A percentile compares a stretch with the other conserved stretches of the same genome.
These are phyloP conservation scores for Hypomyces perniciosus DNA, from an alignment of 2,329 filamentous ascomycete genomes.

Conservation along the genomic window DNA sequence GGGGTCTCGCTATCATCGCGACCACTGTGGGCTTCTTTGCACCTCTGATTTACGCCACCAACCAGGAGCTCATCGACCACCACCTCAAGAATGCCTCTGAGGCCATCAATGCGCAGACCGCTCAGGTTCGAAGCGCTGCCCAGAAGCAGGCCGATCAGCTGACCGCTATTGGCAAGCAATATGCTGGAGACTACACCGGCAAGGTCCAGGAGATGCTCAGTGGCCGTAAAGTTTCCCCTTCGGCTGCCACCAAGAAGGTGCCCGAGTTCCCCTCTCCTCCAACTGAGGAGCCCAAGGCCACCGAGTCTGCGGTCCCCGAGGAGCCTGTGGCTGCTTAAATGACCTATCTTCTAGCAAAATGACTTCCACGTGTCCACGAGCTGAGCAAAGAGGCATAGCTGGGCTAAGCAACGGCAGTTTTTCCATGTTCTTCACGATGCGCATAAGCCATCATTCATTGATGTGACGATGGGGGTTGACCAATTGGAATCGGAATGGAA, in stretches of 20 bases:
- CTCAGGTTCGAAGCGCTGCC: conserved; percentile 55
- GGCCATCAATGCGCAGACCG: conserved; percentile 55
- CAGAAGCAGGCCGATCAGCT: conserved; percentile 59
- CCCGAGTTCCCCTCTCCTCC: conserved; percentile 32
- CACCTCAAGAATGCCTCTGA: conserved; percentile 54
- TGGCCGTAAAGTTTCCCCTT: conserved; percentile 39
- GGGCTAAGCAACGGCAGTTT: conserved; percentile 22
- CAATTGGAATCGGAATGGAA: conserved; percentile 22
- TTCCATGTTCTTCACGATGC: conserved; percentile 23
- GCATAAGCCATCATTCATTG: conserved; percentile 16
- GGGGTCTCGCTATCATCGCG: conserved; percentile 58
- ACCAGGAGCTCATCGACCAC: conserved; percentile 63
- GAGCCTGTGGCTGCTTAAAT: conserved; percentile 27
- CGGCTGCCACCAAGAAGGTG: conserved; percentile 32
- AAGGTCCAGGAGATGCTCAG: conserved; percentile 62
- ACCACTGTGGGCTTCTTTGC: conserved; percentile 55
- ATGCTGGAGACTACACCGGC: conserved; percentile 60
- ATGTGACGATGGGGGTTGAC: conserved; percentile 20
- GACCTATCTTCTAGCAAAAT: conserved; percentile 13
- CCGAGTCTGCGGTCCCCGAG: conserved; percentile 21
- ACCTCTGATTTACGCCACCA: conserved; percentile 59
- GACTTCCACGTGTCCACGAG: conserved; percentile 23
- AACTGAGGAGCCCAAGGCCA: conserved; percentile 30
- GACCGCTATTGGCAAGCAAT: conserved; percentile 59
- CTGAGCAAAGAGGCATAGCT: conserved; percentile 21